Conservation (phyloP, 345 rosid species). For the Citrus unshiu region DNA sequence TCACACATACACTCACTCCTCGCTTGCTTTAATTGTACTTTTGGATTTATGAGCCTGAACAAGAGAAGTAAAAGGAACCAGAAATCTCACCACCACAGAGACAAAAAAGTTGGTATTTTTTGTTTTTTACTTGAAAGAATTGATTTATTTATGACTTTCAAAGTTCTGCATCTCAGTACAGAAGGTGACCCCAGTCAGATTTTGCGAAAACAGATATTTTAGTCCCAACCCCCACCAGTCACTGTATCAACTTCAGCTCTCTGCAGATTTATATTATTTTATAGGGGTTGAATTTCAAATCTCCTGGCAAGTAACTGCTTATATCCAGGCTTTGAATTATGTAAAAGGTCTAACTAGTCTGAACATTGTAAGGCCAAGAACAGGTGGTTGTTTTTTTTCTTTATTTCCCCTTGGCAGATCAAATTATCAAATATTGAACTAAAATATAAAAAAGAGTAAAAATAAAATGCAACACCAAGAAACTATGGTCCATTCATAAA, state of each 20-base stretch:
- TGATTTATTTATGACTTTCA: not conserved
- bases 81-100: not conserved
- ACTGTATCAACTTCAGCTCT: not conserved
- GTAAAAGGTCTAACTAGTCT: not conserved
- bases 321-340: not conserved
- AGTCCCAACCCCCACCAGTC: not conserved
- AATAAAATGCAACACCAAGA: not conserved
- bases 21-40: slow-evolving; percentile 6
- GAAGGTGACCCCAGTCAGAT: not conserved
- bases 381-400: not conserved
- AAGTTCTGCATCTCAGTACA: not conserved
- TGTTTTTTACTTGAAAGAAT: not conserved
- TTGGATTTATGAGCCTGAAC: not conserved
- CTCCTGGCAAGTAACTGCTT: not conserved
- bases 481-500: not conserved
- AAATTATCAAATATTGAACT: not conserved
- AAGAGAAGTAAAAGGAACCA: not conserved
- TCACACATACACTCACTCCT: slow-evolving; percentile 11
- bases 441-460: not conserved
- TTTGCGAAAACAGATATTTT: not conserved
- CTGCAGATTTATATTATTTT: not conserved
- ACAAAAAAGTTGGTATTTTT: not conserved
- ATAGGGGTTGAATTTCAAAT: not conserved
- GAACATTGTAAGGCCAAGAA: not conserved
- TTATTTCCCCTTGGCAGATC: not conserved